These are phyloP conservation scores for Babesia microti DNA, from an alignment of 169 alveolate species.

Conservation along the genomic window DNA sequence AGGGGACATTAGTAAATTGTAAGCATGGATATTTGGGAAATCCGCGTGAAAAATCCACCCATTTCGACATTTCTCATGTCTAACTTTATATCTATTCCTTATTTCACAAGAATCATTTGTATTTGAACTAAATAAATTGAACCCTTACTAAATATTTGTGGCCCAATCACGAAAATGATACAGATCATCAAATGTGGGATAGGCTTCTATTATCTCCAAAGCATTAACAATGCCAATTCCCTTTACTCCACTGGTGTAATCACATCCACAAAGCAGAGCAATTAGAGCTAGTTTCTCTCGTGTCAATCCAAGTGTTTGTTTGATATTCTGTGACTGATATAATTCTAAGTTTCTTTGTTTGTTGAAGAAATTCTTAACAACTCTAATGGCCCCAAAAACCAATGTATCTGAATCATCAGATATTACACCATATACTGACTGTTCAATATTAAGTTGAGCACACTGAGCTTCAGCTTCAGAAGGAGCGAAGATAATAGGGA, in stretches of 20 bases:
- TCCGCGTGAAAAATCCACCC: slow-evolving; percentile 58
- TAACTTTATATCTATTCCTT: slow-evolving; percentile 32
- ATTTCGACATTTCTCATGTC: slow-evolving; percentile 53
- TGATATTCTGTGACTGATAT: slow-evolving; percentile 61
- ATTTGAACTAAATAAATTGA: slow-evolving; percentile 12
- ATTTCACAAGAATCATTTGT: slow-evolving; percentile 36
- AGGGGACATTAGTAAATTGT: slow-evolving; percentile 51
- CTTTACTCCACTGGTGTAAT: slow-evolving; percentile 86
- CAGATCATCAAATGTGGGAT: slow-evolving; percentile 70
- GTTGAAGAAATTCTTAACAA: slow-evolving; percentile 76
- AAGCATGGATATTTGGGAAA: slow-evolving; percentile 62
- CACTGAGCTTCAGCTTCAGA: slow-evolving; percentile 93
- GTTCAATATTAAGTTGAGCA: slow-evolving; percentile 63
- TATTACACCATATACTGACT: slow-evolving; percentile 77
- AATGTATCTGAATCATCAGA: slow-evolving; percentile 90
- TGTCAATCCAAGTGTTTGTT: slow-evolving; percentile 65
- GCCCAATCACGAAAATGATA: slow-evolving; percentile 66
- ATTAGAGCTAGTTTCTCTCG: slow-evolving; percentile 72
- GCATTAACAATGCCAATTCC: slow-evolving; percentile 94
- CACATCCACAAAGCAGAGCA: slow-evolving; percentile 87
- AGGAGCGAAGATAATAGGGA: slow-evolving; percentile 88
- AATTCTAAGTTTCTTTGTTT: slow-evolving; percentile 71
- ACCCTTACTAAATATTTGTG: slow-evolving; percentile 40
- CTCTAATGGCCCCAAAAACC: slow-evolving; percentile 79
- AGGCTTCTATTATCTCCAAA: slow-evolving; percentile 78